Conservation (phyloP, 2,329 filamentous ascomycete genomes). For the Dendryphion nanum region DNA sequence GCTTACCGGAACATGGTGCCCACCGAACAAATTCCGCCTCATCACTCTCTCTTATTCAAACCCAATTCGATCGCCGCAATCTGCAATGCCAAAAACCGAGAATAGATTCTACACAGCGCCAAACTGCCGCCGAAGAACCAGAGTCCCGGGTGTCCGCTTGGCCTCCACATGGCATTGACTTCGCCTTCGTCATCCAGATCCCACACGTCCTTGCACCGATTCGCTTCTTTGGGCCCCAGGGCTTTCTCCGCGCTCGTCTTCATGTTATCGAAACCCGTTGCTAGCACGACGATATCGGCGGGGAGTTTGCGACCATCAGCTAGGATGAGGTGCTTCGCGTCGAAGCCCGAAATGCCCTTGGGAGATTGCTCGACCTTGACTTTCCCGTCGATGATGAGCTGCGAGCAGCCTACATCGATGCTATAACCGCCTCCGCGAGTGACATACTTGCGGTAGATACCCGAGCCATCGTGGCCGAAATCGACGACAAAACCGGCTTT, state of each 20-base stretch:
- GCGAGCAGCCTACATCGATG: constrained; percentile 64
- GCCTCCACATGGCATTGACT: constrained; percentile 39
- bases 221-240: constrained; percentile 61
- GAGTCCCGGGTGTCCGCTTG: constrained; percentile 38
- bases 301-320: constrained; percentile 57
- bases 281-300: constrained; percentile 61
- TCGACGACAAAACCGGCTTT: constrained; percentile 63
- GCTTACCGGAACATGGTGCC: too few relatives aligned
- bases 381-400: constrained; percentile 62
- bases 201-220: constrained; percentile 53
- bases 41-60: constrained; percentile 14
- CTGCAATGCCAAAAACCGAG: constrained; percentile 39
- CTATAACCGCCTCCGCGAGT: constrained; percentile 69
- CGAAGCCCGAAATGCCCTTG: constrained; percentile 54
- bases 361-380: constrained; percentile 56
- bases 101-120: constrained; percentile 36
- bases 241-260: constrained; percentile 59
- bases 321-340: constrained; percentile 40
- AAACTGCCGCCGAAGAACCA: constrained; percentile 44
- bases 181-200: constrained; percentile 41
- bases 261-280: constrained; percentile 66
- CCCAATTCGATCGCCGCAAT: constrained; percentile 43
- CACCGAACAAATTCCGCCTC: too few relatives aligned
- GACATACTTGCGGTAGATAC: constrained; percentile 62
- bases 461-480: constrained; percentile 55